These are phyloP conservation scores for Scheffersomyces insectosa DNA, from an alignment of 1,139 yeast species.

Conservation along the genomic window DNA sequence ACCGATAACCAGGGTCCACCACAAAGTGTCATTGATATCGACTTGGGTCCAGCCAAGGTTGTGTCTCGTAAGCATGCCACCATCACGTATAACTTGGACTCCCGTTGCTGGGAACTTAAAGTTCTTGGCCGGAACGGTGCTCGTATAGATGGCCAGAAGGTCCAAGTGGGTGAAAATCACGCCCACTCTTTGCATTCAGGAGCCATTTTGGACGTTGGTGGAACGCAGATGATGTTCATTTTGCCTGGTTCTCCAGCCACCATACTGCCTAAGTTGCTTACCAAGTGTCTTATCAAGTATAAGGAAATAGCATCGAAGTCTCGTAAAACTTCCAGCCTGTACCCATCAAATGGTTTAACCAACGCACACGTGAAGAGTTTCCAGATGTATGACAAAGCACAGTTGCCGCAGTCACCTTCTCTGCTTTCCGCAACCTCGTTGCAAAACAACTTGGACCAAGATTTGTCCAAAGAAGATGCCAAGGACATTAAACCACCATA, in stretches of 20 bases:
- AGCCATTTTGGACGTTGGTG: constrained; percentile 89
- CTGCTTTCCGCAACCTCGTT: constrained; percentile 43
- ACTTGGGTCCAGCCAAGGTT: constrained; percentile 94
- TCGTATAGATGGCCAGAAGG: constrained; percentile 73
- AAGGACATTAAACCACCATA: constrained; percentile 95
- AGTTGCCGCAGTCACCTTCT: constrained; percentile 40
- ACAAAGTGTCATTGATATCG: constrained; percentile 64
- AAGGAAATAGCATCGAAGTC: constrained; percentile 20
- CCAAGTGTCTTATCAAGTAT: constrained; percentile 36
- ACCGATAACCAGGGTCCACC: constrained; percentile 50
- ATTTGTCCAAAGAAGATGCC: constrained; percentile 84
- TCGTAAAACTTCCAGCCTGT: constrained; percentile 12
- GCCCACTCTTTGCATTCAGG: constrained; percentile 74
- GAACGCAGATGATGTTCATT: constrained; percentile 98
- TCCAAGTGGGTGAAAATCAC: constrained; percentile 42
- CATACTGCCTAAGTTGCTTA: constrained; percentile 53
- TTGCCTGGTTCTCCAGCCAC: constrained; percentile 87
- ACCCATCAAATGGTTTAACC: neutral
- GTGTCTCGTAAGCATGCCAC: constrained; percentile 89
- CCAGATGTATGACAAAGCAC: constrained; percentile 53
- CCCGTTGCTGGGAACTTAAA: constrained; percentile 81
- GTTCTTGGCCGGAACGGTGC: constrained; percentile 92
- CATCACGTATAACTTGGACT: constrained; percentile 72
- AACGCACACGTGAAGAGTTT: constrained; percentile 38
- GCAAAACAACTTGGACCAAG: constrained; percentile 58